Evolutionary conservation across 2,329 filamentous ascomycete genomes (phyloP).

Genomic region (Aureobasidium namibiae): DNA sequence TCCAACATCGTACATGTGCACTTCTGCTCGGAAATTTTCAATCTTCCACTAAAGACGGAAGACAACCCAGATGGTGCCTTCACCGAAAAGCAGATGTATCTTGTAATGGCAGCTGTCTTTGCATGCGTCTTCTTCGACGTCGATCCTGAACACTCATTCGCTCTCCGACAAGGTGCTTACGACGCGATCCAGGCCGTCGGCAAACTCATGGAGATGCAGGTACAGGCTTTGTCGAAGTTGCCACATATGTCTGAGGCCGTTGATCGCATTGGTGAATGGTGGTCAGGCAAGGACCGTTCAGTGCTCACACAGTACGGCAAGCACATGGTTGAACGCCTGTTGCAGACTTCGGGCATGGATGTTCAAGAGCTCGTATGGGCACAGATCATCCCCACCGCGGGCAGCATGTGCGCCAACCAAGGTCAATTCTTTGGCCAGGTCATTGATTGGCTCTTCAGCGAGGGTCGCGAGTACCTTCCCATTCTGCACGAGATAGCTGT

Average conservation of each 20-base stretch:
- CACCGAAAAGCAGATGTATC: conserved; percentile 46
- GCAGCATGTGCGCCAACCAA: conserved; percentile 49
- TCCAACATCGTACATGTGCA: conserved; percentile 47
- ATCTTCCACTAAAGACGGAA: conserved; percentile 47
- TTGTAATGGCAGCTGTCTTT: conserved; percentile 46
- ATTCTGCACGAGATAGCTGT: conserved; percentile 42
- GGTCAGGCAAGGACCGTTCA: conserved; percentile 18
- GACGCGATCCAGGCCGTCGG: conserved; percentile 42
- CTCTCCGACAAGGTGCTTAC: conserved; percentile 41
- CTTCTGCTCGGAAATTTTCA: conserved; percentile 48
- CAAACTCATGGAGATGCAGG: conserved; percentile 41
- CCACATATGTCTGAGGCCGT: conserved; percentile 27
- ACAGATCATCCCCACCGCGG: conserved; percentile 50
- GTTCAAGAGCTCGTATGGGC: conserved; percentile 47
- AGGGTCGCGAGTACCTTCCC: conserved; percentile 39
- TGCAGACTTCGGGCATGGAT: conserved; percentile 36
- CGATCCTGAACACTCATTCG: conserved; percentile 45
- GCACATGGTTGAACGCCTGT: conserved; percentile 47
- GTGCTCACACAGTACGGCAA: conserved; percentile 45
- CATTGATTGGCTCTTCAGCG: conserved; percentile 47
- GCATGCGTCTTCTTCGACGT: conserved; percentile 48
- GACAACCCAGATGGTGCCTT: conserved; percentile 44
- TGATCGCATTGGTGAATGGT: conserved; percentile 6
- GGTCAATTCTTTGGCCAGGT: conserved; percentile 50
- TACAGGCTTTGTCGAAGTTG: conserved; percentile 34